These are phyloP conservation scores for Zostera marina DNA, from an alignment of 116 monocot species.

Conservation along the genomic window DNA sequence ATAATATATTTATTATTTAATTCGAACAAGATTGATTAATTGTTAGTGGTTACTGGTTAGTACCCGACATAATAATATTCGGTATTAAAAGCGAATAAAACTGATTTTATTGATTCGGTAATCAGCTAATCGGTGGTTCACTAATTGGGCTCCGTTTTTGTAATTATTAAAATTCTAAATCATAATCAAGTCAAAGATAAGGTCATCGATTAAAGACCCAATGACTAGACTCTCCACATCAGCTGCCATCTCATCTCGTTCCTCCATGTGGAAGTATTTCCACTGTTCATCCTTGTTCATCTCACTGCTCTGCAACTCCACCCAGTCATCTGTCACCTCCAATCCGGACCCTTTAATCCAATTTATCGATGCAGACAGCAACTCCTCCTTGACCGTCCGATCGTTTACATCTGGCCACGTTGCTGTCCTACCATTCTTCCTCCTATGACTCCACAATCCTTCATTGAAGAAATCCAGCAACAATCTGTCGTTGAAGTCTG, in stretches of 20 bases:
- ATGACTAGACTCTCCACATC: not conserved
- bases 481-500: not conserved
- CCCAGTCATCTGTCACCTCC: not conserved
- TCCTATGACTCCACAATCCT: not conserved
- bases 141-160: no score
- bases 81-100: no score
- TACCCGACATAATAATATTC: no score
- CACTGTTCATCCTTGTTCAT: not conserved
- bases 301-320: not conserved
- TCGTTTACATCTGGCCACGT: not conserved
- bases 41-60: no score
- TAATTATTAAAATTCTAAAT: no score
- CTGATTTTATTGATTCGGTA: no score
- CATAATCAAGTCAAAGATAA: not conserved
- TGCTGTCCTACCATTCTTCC: not conserved
- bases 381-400: not conserved
- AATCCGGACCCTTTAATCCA: not conserved
- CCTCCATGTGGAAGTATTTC: conserved; percentile 3
- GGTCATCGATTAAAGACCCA: not conserved
- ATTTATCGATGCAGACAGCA: not conserved
- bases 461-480: not conserved
- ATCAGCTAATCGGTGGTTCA: no score
- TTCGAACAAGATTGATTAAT: no score
- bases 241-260: not conserved
- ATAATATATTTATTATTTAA: no score